Percentiles rank a stretch among this genome's conserved stretches.
Evolutionary conservation across 352 stramenopile genomes (phyloP).

Genomic region (Elongisporangium prolatum): DNA sequence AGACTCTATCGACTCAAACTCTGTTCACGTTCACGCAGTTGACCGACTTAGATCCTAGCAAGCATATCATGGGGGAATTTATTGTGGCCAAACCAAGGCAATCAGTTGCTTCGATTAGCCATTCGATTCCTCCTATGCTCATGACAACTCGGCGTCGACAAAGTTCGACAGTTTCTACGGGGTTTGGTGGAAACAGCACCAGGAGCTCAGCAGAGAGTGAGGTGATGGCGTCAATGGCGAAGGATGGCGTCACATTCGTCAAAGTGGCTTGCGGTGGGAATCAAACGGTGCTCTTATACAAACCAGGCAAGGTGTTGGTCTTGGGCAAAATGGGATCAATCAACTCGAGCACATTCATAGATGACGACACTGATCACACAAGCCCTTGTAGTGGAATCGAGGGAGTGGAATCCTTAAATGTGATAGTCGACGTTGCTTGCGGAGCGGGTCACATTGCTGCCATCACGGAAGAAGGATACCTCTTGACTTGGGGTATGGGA

Average conservation of each 20-base stretch:
- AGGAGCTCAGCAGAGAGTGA: background rate
- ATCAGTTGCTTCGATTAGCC: background rate
- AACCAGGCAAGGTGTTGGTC: slow-evolving; percentile 28
- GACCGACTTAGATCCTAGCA: background rate
- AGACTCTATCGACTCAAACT: slow-evolving; percentile 8
- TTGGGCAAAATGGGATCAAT: slow-evolving; percentile 20
- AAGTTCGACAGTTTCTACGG: background rate
- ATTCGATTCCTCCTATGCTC: background rate
- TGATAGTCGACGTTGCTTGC: slow-evolving; percentile 56
- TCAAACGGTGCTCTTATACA: slow-evolving; percentile 42
- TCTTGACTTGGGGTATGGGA: slow-evolving; percentile 72
- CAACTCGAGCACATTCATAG: background rate
- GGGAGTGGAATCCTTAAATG: background rate
- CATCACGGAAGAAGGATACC: slow-evolving; percentile 67
- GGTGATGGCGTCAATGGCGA: background rate
- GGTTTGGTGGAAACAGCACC: background rate
- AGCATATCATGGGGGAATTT: background rate
- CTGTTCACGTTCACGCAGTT: slow-evolving; percentile 32
- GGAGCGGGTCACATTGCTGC: slow-evolving; percentile 54
- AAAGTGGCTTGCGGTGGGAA: slow-evolving; percentile 33
- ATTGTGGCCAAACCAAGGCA: background rate
- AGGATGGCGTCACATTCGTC: slow-evolving; percentile 24
- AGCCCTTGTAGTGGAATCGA: background rate
- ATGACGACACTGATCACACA: background rate
- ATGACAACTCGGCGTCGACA: background rate